Percentiles rank a stretch among this genome's conserved stretches.
Conservation (phyloP, 1,284 basidiomycete genomes). For the Mycosarcoma maydis region DNA sequence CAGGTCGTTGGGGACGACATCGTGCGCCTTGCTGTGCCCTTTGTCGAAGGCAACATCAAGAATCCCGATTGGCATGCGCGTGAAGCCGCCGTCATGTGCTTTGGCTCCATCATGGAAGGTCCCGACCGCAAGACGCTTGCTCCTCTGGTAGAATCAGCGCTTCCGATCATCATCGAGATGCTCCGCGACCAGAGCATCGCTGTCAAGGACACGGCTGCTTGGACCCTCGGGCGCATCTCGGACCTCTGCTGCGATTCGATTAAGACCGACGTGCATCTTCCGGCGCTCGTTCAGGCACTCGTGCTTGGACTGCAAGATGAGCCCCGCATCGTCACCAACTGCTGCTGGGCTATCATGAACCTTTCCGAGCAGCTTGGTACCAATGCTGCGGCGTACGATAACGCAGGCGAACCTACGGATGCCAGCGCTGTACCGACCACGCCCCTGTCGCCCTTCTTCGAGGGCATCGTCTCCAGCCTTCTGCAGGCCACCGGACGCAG, state of each 20-base stretch:
- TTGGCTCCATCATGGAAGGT: slow-evolving; percentile 96
- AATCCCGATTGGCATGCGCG: slow-evolving; percentile 88
- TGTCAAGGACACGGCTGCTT: slow-evolving; percentile 96
- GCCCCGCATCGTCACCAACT: slow-evolving; percentile 88
- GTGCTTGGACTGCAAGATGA: slow-evolving; percentile 83
- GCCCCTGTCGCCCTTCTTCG: slow-evolving; percentile 87
- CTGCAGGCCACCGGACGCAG: slow-evolving; percentile 71
- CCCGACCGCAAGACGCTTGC: slow-evolving; percentile 86
- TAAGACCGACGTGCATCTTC: slow-evolving; percentile 87
- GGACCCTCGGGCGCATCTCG: slow-evolving; percentile 95
- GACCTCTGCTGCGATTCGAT: slow-evolving; percentile 87
- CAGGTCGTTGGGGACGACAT: slow-evolving; percentile 90
- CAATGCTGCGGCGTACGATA: slow-evolving; percentile 46
- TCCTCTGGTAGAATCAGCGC: slow-evolving; percentile 91
- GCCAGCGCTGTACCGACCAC: slow-evolving; percentile 67
- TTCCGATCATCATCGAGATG: slow-evolving; percentile 94
- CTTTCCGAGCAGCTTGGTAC: slow-evolving; percentile 69
- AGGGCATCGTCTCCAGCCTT: slow-evolving; percentile 71
- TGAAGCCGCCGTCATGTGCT: slow-evolving; percentile 97
- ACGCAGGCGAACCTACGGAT: slow-evolving; percentile 72
- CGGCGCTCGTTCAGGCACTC: slow-evolving; percentile 82
- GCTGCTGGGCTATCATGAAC: slow-evolving; percentile 97
- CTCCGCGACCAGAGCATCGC: slow-evolving; percentile 85
- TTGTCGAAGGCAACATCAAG: slow-evolving; percentile 96
- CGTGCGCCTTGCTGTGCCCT: slow-evolving; percentile 92